Evolutionary conservation across 1,284 basidiomycete species (phyloP).

Genomic region (Ganoderma meredithae): DNA sequence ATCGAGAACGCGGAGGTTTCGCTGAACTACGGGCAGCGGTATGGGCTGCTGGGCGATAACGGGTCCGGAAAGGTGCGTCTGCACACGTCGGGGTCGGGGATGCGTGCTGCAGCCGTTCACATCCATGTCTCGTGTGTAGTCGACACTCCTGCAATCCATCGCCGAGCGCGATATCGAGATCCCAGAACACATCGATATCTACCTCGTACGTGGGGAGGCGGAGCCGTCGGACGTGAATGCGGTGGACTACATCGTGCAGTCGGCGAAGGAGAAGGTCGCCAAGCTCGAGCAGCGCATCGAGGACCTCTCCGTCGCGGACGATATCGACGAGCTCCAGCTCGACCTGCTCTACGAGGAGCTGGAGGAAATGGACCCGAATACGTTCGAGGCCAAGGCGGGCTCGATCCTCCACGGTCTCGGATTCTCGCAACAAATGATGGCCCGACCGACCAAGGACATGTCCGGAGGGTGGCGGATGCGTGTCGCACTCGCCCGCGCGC

Average conservation of each 20-base stretch:
- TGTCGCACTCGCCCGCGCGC: conserved; percentile 93
- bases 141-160: conserved; percentile 65
- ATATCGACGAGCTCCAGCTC: conserved; percentile 86
- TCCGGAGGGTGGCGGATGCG: conserved; percentile 99
- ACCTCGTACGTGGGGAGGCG: conserved; percentile 95
- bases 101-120: not conserved
- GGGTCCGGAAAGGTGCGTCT: conserved; percentile 92
- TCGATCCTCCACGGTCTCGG: conserved; percentile 97
- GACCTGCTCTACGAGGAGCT: conserved; percentile 95
- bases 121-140: conserved; percentile 41
- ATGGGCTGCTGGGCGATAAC: conserved; percentile 96
- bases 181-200: conserved; percentile 96
- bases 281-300: conserved; percentile 95
- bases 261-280: conserved; percentile 95
- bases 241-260: conserved; percentile 94
- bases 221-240: conserved; percentile 98
- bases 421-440: conserved; percentile 93
- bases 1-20: conserved; percentile 88
- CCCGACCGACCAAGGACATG: conserved; percentile 97
- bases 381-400: conserved; percentile 96
- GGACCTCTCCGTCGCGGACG: conserved; percentile 89
- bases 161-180: conserved; percentile 95
- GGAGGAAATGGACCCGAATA: conserved; percentile 95
- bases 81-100: not conserved
- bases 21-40: conserved; percentile 97